A percentile compares a stretch with the other conserved stretches of the same genome.
Conservation (phyloP, 345 rosid species). For the Geranium brycei region DNA sequence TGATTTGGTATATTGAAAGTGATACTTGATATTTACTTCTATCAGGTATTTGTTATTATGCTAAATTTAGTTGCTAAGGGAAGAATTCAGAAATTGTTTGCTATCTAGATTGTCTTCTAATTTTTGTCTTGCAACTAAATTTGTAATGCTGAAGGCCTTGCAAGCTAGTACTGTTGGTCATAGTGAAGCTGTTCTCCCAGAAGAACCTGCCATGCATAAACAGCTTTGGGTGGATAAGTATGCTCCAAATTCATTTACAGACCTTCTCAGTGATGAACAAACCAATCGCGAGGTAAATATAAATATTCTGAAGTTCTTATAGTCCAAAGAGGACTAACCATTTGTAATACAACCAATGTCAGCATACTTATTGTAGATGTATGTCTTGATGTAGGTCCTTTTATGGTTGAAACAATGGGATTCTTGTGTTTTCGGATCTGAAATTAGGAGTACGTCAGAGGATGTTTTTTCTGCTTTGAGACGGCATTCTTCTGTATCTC, state of each 20-base stretch:
- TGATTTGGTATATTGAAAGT: background rate
- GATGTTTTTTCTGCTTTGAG: slow-evolving; percentile 76
- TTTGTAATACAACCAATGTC: background rate
- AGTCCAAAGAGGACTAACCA: background rate
- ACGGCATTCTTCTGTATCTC: slow-evolving; percentile 61
- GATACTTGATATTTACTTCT: background rate
- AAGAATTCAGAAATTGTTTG: slow-evolving; percentile 2
- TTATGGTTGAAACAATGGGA: slow-evolving; percentile 99
- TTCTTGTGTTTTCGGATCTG: slow-evolving; percentile 91
- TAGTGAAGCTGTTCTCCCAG: slow-evolving; percentile 25
- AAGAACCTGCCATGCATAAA: slow-evolving; percentile 35
- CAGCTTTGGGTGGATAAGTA: slow-evolving; percentile 93
- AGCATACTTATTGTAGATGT: background rate
- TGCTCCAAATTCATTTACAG: slow-evolving; percentile 85
- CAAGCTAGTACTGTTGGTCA: slow-evolving; percentile 48
- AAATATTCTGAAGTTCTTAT: background rate
- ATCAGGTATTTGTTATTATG: background rate
- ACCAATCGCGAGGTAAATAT: slow-evolving; percentile 81
- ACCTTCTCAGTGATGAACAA: slow-evolving; percentile 94
- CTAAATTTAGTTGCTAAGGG: background rate
- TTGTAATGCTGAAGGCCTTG: slow-evolving; percentile 50
- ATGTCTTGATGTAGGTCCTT: slow-evolving; percentile 47
- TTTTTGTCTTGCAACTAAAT: background rate
- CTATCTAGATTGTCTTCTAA: background rate
- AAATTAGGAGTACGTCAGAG: slow-evolving; percentile 76